Conservation (phyloP, 1,139 yeast genomes). For the Nakaseomyces glabratus region DNA sequence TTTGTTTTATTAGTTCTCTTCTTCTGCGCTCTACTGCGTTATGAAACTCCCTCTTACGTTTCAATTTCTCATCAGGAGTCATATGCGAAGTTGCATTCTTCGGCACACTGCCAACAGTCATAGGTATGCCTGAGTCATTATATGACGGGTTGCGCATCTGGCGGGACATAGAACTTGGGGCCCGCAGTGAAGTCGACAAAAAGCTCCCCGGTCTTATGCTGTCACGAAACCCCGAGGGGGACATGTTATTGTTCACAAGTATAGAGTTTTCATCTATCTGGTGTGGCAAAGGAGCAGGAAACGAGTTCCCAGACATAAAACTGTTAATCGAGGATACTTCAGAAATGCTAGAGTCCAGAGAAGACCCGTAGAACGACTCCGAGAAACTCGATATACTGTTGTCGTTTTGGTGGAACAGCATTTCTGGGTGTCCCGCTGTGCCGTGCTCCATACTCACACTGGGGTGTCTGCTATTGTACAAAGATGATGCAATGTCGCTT, state of each 20-base stretch:
- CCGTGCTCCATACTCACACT: too few relatives aligned
- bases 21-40: constrained; percentile 77
- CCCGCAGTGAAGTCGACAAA: constrained; percentile 25
- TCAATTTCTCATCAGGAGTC: constrained; percentile 60
- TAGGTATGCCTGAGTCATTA: constrained; percentile 1
- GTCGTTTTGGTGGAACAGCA: too few relatives aligned
- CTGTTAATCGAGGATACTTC: constrained; percentile 5
- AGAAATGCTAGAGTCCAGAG: constrained; percentile 3
- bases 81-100: constrained; percentile 28
- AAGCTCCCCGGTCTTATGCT: constrained; percentile 22
- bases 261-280: constrained; percentile 6
- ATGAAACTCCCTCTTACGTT: constrained; percentile 66
- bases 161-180: constrained; percentile 8
- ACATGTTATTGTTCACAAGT: constrained; percentile 4
- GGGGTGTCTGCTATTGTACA: too few relatives aligned
- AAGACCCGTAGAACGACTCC: constrained; percentile 5
- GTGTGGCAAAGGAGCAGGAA: background rate
- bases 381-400: constrained; percentile 6
- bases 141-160: constrained; percentile 1
- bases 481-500: too few relatives aligned
- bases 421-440: too few relatives aligned
- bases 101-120: constrained; percentile 16
- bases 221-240: constrained; percentile 5
- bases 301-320: constrained; percentile 1
- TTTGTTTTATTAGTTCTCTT: constrained; percentile 66